Base-by-base conservation (phyloP, 192 early-diverging fungal species). In the Linnemannia elongata region DNA sequence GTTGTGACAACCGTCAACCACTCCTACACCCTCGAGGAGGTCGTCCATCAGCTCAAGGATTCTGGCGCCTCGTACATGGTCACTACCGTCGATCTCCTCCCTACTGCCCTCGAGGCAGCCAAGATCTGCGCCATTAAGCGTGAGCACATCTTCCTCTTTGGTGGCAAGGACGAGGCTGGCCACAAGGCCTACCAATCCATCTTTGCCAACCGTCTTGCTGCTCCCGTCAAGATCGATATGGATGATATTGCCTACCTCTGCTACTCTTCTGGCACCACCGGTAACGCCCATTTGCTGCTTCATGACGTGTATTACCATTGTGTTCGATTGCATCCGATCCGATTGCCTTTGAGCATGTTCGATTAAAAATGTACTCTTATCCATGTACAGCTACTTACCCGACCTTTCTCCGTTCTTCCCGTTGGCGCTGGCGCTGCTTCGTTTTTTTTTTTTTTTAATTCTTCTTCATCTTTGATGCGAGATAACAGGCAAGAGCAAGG, bases 1-100 rank as follows among this genome's bases (percentile, higher is more conserved):
- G 89, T 93, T 3, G 91, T 96, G 24, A 94, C 96, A 2, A 93
- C 94, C 18, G 93, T 93, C 44, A 99, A 97, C 75, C 97, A 97
- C 45, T 91, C 91, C 9, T 99, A 99, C 89, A 96, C 93, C 8
- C 89, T 90, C 73, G 87, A 90, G 72, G 97, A 97, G 81, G 87
- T 97, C 9, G 92, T 94, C 6, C 92, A 95, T 80, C 96, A 97
- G 77, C 88, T 99, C 66, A 79, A 88, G 13, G 94, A 96, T 60
- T 93, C 94, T 9, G 83, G 90, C 27, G 96, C 97, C 57, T 91
- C 89, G 49, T 86, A 87, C 24, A 82, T 98, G 18, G 89, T 98
- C 47, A 95, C 93, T 8, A 78, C 85, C 55, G 49, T 80, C 80
- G 80, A 81, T 60, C 83, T 85, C 18, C 78, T 90, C 18, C 66